phyloP scores from a whole-genome alignment of 2,329 filamentous ascomycete genomes.

The Fusarium marasasianum region DNA sequence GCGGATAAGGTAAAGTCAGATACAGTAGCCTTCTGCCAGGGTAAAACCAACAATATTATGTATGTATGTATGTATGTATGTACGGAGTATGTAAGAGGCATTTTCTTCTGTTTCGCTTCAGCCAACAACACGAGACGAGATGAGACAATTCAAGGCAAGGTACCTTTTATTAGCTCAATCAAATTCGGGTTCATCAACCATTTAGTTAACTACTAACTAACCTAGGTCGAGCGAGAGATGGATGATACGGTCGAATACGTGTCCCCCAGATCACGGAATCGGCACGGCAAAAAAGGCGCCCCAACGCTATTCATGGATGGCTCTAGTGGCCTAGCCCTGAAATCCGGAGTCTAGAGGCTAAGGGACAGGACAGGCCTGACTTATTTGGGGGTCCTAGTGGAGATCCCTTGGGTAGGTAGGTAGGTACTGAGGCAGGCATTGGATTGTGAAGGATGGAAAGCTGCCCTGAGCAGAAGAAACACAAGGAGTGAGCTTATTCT shows the following conservation, averaged over 20 bases:
- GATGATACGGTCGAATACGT: slow-evolving; percentile 15
- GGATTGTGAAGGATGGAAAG: background rate
- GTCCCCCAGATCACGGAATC: slow-evolving; percentile 25
- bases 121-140: background rate
- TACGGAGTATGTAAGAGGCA: background rate
- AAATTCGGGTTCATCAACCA: background rate
- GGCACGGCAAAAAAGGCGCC: slow-evolving; percentile 27
- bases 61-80: no score
- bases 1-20: background rate
- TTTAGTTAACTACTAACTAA: background rate
- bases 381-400: background rate
- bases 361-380: background rate
- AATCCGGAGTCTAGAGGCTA: background rate
- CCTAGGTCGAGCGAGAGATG: background rate
- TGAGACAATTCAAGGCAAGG: background rate
- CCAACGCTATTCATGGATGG: slow-evolving; percentile 22
- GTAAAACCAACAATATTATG: background rate
- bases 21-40: slow-evolving; percentile 1
- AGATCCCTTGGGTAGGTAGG: background rate
- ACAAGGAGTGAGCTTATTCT: slow-evolving; percentile 10
- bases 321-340: slow-evolving; percentile 5
- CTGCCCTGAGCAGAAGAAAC: slow-evolving; percentile 2
- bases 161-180: background rate
- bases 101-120: background rate
- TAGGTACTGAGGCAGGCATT: background rate